phyloP scores from a whole-genome alignment of 805 yeast genomes.

The Candida succiphila region DNA sequence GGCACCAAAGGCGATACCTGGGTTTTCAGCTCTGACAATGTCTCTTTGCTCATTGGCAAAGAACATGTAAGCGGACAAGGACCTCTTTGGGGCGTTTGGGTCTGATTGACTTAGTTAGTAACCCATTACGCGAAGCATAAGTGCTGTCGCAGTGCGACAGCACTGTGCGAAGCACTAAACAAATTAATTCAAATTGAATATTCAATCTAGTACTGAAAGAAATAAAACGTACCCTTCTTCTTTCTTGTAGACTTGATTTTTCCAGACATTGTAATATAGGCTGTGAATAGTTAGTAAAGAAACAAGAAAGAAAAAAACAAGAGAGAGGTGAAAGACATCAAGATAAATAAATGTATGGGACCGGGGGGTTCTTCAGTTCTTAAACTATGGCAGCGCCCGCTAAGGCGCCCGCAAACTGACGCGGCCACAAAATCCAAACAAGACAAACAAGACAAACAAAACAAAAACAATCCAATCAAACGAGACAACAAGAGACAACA shows the following conservation, averaged over 20 bases:
- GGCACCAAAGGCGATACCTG: constrained; percentile 92
- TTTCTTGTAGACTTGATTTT: constrained; percentile 21
- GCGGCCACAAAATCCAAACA: no score
- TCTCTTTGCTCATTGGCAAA: constrained; percentile 98
- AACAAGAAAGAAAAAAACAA: background rate
- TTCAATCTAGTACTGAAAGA: background rate
- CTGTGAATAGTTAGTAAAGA: constrained; percentile 4
- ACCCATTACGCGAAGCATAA: background rate
- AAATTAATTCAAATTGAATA: background rate
- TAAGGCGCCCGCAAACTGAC: no score
- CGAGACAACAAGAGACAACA: no score
- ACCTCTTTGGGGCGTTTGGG: constrained; percentile 99
- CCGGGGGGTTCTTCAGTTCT: no score
- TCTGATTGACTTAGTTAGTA: constrained; percentile 26
- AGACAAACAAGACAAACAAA: no score
- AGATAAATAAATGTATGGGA: background rate
- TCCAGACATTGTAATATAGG: constrained; percentile 16
- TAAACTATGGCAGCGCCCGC: no score
- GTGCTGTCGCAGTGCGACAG: background rate
- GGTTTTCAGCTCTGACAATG: constrained; percentile 89
- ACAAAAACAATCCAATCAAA: no score
- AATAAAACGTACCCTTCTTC: constrained; percentile 21
- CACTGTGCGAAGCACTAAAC: constrained; percentile 4
- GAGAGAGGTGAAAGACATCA: background rate
- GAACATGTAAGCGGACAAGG: constrained; percentile 97